Evolutionary conservation across 345 rosid species (phyloP), one percentile per base, ranked within the genome.

Genomic region (Citrus mangshanensis): DNA sequence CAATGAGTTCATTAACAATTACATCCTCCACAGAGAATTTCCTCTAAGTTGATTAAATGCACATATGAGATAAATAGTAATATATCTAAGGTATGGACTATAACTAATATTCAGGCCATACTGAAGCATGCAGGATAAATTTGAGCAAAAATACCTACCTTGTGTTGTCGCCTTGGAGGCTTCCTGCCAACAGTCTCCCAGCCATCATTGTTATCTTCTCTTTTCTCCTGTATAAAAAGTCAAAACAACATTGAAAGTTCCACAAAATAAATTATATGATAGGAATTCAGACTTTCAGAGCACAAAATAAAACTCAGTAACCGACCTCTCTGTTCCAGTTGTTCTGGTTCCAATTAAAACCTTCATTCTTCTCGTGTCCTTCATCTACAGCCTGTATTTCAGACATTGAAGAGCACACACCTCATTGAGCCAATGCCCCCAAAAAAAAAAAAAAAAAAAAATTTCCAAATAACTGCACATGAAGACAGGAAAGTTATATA

Each of bases 121-220:
- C 28, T 40, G 21, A 35, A 9, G 83, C 6, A 6, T 24, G 34
- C 51, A 46, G 0, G 56, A 62, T 37, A n/a, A 60, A 60, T 7
- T 38, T 16, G 4, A 46, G 32, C 30, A 81, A 27, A 51, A 76
- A 61, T 21, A 7, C 7, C 54, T 74, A 90, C 98, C 95, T 88
- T 92, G 40, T 92, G 95, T 1, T 76, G 79, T 74, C 66, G 86
- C 86, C 88, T 89, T 68, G 80, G 81, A 80, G 90, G 91, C 83
- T 89, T 91, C 74, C 79, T 83, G 12, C 91, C 92, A 70, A 90
- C 95, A 61, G 95, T 90, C 83, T 92, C 95, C 98, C 98, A 93
- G 70, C 94, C 93, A 76, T 87, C 98, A 75, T 84, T 81, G n/a
- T 79, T 82, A 69, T 85, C 87, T 74, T 74, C 75, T 62, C 56